Evolutionary conservation across 75 land plant genomes (phyloP).

Genomic region (Pinus taeda): DNA sequence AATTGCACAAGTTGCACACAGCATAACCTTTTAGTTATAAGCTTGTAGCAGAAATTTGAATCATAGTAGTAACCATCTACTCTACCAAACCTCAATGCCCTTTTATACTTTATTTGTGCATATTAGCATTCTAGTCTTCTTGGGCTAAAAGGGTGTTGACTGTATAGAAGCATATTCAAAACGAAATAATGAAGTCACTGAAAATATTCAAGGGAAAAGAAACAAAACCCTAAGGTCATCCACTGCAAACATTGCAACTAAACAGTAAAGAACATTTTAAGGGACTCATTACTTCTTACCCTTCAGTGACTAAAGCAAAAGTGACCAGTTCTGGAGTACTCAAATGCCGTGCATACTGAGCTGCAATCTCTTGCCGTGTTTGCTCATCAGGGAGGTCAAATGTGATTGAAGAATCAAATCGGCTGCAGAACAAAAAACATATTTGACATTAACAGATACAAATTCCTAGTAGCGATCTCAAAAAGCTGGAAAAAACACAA

Average conservation of each 20-base stretch:
- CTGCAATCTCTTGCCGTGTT: slow-evolving; percentile 73
- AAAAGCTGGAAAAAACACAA: not conserved
- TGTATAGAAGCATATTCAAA: not conserved
- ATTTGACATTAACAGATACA: not conserved
- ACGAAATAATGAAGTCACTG: not conserved
- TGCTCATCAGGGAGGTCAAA: slow-evolving; percentile 82
- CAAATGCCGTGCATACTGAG: slow-evolving; percentile 91
- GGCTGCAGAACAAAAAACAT: slow-evolving; percentile 39
- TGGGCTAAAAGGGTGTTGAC: not conserved
- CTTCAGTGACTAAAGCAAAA: slow-evolving; percentile 65
- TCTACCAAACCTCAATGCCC: not conserved
- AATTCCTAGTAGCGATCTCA: not conserved
- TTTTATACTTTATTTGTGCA: not conserved
- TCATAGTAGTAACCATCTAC: not conserved
- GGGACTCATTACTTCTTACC: slow-evolving; percentile 34
- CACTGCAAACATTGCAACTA: not conserved
- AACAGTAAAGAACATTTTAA: not conserved
- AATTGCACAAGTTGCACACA: no score
- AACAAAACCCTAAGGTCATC: not conserved
- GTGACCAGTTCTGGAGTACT: slow-evolving; percentile 54
- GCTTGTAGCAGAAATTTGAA: not conserved
- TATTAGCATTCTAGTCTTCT: not conserved
- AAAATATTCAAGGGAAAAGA: not conserved
- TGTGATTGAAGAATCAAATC: slow-evolving; percentile 81
- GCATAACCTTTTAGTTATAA: not conserved